Evolutionary conservation across 257 asterid genomes (phyloP).

Genomic region (Solanum piurae): DNA sequence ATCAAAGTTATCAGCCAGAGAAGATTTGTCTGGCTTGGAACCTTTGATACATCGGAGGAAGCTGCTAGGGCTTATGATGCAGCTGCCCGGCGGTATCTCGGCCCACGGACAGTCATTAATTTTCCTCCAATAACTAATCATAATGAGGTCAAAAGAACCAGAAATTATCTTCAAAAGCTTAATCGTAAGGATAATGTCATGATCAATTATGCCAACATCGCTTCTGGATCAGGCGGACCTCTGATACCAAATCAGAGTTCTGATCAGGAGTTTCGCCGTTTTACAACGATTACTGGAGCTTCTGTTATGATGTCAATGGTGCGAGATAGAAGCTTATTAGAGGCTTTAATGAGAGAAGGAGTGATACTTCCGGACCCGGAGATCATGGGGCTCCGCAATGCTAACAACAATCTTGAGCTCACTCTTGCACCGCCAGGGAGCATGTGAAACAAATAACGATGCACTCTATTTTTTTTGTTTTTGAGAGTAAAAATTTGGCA

Average conservation of each 20-base stretch:
- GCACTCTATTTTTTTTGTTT: background rate
- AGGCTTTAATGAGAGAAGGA: background rate
- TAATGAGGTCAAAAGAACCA: background rate
- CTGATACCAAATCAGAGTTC: background rate
- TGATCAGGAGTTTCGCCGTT: background rate
- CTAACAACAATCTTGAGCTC: constrained; percentile 20
- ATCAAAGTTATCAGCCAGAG: background rate
- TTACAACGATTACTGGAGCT: background rate
- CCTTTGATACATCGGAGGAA: background rate
- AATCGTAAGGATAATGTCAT: background rate
- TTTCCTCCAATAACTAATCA: background rate
- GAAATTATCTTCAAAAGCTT: background rate
- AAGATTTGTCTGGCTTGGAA: background rate
- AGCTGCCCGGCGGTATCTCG: background rate
- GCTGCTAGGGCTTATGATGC: background rate
- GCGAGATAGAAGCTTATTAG: background rate
- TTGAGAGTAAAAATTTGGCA: background rate
- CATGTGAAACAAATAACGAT: background rate
- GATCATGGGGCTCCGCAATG: background rate
- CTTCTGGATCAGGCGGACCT: background rate
- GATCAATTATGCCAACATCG: background rate
- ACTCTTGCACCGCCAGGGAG: constrained; percentile 38
- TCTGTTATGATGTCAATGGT: background rate
- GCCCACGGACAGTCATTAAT: background rate
- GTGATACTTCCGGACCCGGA: background rate